Base-by-base conservation (phyloP, 1,139 yeast genomes). In the Kodamaea ohmeri region DNA sequence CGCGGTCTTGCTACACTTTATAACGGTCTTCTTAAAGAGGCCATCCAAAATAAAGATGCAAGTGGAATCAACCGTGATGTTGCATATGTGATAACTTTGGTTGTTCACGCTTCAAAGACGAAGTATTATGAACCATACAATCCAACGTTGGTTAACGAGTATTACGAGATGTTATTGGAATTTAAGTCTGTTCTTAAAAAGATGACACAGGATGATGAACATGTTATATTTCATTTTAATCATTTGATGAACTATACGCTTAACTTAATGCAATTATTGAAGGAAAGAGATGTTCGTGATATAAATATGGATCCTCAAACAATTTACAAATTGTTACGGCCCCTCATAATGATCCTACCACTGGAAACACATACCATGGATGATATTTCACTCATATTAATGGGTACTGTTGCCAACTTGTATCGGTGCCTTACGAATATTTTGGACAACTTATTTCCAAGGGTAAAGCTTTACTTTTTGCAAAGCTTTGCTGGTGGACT, bases 341-440 rank as follows among this genome's bases (percentile, higher is more conserved):
- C 44, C n/a, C 61, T 65, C 62, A 41, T 58, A 19, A 43, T 55
- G 4, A 58, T 56, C 9, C 31, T 55, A 2, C 66, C 67, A 0
- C 43, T 60, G n/a, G 47, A 42, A 21, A 36, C 55, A 2, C 50
- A 49, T 17, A 17, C 56, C 1, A 25, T 51, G 8, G 46, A 45
- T 3, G 32, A 38, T 16, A 38, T 35, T 8, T n/a, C 21, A 4
- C 49, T 52, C 36, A 55, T 59, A 2, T 22, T 52, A 3, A 56
- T 55, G 28, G 46, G 45, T 14, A 38, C 55, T 1, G 29, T 58
- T 2, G 40, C 55, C 39, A 41, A 49, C 24, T 45, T 60, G 4
- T 61, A 46, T 40, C 38, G 43, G 13, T 35, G 57, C 2, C 34
- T 61, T 25, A 38, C 58, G 2, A 39, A 39, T 3, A 44, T 58